Conservation (phyloP, 176 grass and related monocot species). For the Triticum timopheevii region DNA sequence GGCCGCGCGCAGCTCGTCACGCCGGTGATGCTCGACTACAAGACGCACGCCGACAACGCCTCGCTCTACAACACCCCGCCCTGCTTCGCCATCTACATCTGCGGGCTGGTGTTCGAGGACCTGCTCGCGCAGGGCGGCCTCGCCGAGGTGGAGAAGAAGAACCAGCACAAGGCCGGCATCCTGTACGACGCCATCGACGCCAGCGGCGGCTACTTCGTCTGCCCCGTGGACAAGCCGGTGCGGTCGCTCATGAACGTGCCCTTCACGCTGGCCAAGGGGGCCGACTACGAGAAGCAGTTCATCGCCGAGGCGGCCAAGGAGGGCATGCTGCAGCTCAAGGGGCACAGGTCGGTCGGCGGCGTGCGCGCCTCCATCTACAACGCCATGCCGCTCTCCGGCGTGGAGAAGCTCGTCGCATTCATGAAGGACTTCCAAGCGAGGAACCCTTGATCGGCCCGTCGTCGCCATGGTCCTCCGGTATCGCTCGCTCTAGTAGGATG, state of each 20-base stretch:
- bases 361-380: constrained; percentile 96
- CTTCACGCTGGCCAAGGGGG: constrained; percentile 65
- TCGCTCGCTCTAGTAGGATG: constrained; percentile 20
- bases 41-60: constrained; percentile 79
- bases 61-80: constrained; percentile 99
- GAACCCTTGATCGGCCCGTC: constrained; percentile 45
- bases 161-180: constrained; percentile 69
- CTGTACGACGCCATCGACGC: constrained; percentile 85
- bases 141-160: constrained; percentile 82
- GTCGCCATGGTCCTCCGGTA: neutral
- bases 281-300: constrained; percentile 91
- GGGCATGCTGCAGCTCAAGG: constrained; percentile 98
- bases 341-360: constrained; percentile 85
- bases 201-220: constrained; percentile 80
- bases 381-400: constrained; percentile 82
- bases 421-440: constrained; percentile 99
- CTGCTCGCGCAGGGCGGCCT: constrained; percentile 87
- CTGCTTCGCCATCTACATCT: constrained; percentile 92
- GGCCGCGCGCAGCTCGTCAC: constrained; percentile 78
- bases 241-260: constrained; percentile 94
- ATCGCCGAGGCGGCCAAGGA: constrained; percentile 87
- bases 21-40: constrained; percentile 95
- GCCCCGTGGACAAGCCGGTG: constrained; percentile 79
- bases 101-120: constrained; percentile 82
- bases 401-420: constrained; percentile 91